These are phyloP conservation scores for Monosporascus cannonballus DNA, from an alignment of 2,329 filamentous ascomycete genomes.

Conservation along the genomic window DNA sequence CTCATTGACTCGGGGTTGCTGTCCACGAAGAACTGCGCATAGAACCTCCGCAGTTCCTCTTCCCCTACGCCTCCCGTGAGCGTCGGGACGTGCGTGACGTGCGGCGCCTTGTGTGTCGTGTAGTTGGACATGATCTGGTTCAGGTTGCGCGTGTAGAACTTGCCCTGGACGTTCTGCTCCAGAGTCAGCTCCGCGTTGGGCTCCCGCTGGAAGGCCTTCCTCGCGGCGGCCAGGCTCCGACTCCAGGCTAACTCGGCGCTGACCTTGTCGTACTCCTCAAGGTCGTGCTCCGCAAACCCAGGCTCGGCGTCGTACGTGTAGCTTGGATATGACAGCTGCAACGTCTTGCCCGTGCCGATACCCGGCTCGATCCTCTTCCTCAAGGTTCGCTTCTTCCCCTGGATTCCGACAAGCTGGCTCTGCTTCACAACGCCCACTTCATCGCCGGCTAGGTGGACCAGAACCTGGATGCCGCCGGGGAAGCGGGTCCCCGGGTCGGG, in stretches of 20 bases:
- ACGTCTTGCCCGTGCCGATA: constrained; percentile 29
- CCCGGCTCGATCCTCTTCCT: constrained; percentile 29
- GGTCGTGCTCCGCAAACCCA: constrained; percentile 66
- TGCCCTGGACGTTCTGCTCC: constrained; percentile 57
- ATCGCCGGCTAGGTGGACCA: constrained; percentile 35
- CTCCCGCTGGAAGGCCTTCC: constrained; percentile 56
- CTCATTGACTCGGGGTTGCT: constrained; percentile 54
- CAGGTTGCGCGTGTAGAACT: constrained; percentile 53
- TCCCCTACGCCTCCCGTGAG: constrained; percentile 58
- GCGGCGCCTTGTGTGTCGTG: constrained; percentile 55
- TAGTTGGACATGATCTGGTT: constrained; percentile 55
- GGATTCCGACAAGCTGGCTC: constrained; percentile 38
- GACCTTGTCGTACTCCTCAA: constrained; percentile 61
- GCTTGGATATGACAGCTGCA: constrained; percentile 31
- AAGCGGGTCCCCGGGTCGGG: constrained; percentile 36
- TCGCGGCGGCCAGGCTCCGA: constrained; percentile 53
- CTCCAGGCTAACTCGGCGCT: constrained; percentile 62
- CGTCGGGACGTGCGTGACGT: constrained; percentile 64
- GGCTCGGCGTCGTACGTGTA: constrained; percentile 43
- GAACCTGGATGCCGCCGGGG: constrained; percentile 30
- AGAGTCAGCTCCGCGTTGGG: constrained; percentile 60
- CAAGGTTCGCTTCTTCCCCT: constrained; percentile 34
- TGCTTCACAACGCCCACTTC: constrained; percentile 35
- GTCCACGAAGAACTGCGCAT: constrained; percentile 58
- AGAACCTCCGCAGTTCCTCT: constrained; percentile 54